Evolutionary conservation across 805 yeast species (phyloP), one percentile per base, ranked within the genome.

Genomic region (Barnettozyma californica): DNA sequence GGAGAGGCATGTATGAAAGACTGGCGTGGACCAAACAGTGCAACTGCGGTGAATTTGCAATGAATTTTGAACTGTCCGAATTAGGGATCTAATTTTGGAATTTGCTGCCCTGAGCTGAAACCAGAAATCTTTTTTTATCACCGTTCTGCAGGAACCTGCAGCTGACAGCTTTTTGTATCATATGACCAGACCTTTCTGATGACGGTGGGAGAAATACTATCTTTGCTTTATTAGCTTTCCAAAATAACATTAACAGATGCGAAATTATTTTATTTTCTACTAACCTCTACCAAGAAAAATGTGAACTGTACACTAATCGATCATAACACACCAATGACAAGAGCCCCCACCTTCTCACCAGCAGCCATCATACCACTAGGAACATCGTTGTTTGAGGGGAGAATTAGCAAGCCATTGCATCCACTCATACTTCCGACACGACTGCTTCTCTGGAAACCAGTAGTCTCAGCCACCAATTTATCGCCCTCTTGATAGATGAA

Each of bases 371-470:
- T 20, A 2, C 50, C 51, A 5, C 47, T 27, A 0, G 45, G 43
- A 2, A 37, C 39, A 13, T 49, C 56, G 5, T 45, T 54, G 9
- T 16, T 29, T 1, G 76, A 60, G 0, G 82, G 82, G 3, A 77
- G 63, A 13, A 71, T 59, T 2, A 73, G 58, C 1, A 77, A 56
- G 0, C 71, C 78, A 55, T 76, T 76, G 1, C 80, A 77, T 0
- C 68, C 66, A n/a, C 62, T 68, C 58, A 77, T 64, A 20, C 78
- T 72, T 1, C 72, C 75, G 10, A 77, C 69, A 19, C 77, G 59
- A 47, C 78, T 72, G 49, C 80, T 74, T 47, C 83, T 59, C 53
- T 77, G 83, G 50, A 68, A 68, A 1, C 83, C 83, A 0, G 81
- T 76, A 13, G 69, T 66, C 20, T 56, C 52, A 4, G 79, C 78